These are phyloP conservation scores for Chaetoceros tenuissimus DNA, from an alignment of 108 stramenopile species.

Conservation along the genomic window DNA sequence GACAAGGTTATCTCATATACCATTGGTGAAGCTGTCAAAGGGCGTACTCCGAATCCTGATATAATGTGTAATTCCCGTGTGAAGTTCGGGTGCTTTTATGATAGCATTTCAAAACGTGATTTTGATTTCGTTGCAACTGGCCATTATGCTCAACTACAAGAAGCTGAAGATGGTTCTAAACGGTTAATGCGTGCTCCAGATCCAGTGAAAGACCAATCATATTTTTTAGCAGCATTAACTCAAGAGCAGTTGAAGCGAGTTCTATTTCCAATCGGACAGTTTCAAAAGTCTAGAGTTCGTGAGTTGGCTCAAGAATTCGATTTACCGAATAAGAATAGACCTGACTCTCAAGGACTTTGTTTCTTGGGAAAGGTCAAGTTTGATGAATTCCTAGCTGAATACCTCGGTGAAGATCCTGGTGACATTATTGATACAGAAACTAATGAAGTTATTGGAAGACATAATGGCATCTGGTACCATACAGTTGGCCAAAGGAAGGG, in stretches of 20 bases:
- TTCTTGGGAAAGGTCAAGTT: slow-evolving; percentile 94
- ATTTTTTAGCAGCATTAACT: slow-evolving; percentile 89
- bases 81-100: slow-evolving; percentile 95
- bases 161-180: slow-evolving; percentile 19
- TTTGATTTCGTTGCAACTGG: slow-evolving; percentile 90
- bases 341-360: slow-evolving; percentile 90
- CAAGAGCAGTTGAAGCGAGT: slow-evolving; percentile 78
- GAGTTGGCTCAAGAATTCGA: slow-evolving; percentile 81
- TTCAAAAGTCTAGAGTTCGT: slow-evolving; percentile 81
- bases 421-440: slow-evolving; percentile 71
- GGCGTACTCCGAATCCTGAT: slow-evolving; percentile 97
- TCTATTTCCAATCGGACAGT: slow-evolving; percentile 88
- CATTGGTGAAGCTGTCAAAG: slow-evolving; percentile 70
- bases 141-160: slow-evolving; percentile 85
- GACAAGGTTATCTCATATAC: slow-evolving; percentile 85
- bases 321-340: slow-evolving; percentile 86
- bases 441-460: slow-evolving; percentile 76
- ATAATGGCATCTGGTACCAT: slow-evolving; percentile 95
- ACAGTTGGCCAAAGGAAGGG: slow-evolving; percentile 97
- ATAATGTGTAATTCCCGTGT: slow-evolving; percentile 94
- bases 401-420: slow-evolving; percentile 78
- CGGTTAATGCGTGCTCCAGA: slow-evolving; percentile 84
- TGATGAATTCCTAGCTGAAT: slow-evolving; percentile 82
- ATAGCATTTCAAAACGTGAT: slow-evolving; percentile 33
- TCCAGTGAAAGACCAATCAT: slow-evolving; percentile 95